Evolutionary conservation across 768 basidiomycete species (phyloP).

Genomic region (Asterophora parasitica): DNA sequence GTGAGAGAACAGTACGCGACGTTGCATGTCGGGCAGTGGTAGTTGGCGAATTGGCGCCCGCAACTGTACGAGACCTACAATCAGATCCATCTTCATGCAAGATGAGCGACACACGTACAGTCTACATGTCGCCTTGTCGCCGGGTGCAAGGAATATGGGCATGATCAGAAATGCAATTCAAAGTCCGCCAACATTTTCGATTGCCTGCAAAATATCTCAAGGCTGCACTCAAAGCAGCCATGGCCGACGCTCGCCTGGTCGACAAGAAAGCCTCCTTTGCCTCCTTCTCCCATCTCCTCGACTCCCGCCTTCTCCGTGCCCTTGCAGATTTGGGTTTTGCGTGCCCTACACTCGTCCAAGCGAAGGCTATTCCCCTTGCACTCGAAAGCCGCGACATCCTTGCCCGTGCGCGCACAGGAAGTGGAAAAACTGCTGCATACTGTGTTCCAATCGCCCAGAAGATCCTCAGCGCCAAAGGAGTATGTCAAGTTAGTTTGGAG

Average conservation of each 20-base stretch:
- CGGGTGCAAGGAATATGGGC: slow-evolving; percentile 11
- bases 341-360: slow-evolving; percentile 87
- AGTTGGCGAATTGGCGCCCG: slow-evolving; percentile 68
- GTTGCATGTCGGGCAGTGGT: slow-evolving; percentile 81
- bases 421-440: slow-evolving; percentile 96
- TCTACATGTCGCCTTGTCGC: slow-evolving; percentile 34
- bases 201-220: not conserved
- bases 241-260: slow-evolving; percentile 44
- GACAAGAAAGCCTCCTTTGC: slow-evolving; percentile 49
- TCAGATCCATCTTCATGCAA: not conserved
- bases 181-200: slow-evolving; percentile 23
- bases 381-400: slow-evolving; percentile 88
- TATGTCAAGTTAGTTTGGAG: slow-evolving; percentile 31
- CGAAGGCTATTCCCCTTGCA: slow-evolving; percentile 87
- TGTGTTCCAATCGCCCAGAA: slow-evolving; percentile 89
- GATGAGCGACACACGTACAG: slow-evolving; percentile 31
- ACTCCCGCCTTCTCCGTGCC: slow-evolving; percentile 79
- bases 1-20: slow-evolving; percentile 72
- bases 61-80: slow-evolving; percentile 42
- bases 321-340: slow-evolving; percentile 89
- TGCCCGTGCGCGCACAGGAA: slow-evolving; percentile 91
- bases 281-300: slow-evolving; percentile 73
- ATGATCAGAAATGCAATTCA: slow-evolving; percentile 12
- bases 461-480: slow-evolving; percentile 74
- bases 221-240: slow-evolving; percentile 11